phyloP scores from a whole-genome alignment of 2,329 filamentous ascomycete genomes.

The Cryphonectria carpinicola region DNA sequence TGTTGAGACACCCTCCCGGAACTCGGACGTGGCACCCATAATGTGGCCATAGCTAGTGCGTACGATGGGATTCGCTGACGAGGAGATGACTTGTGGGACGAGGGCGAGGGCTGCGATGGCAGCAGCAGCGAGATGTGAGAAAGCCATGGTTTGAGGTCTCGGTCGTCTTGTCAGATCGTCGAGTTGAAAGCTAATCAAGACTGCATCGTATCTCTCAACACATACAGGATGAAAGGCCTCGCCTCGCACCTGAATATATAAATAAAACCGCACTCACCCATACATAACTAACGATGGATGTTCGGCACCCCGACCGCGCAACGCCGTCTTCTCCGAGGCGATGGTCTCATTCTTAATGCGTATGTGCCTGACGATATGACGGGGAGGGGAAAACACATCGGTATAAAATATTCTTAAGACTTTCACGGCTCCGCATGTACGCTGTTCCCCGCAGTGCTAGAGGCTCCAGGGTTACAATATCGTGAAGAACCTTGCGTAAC shows the following conservation, averaged over 20 bases:
- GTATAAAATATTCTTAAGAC: not conserved
- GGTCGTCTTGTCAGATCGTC: not conserved
- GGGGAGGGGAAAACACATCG: not conserved
- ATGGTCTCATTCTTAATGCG: not conserved
- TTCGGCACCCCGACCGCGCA: not conserved
- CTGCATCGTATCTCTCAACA: not conserved
- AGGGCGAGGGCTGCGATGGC: constrained; percentile 8
- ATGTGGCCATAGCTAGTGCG: constrained; percentile 14
- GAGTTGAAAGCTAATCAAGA: not conserved
- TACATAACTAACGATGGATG: not conserved
- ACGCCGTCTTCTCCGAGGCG: constrained; percentile 1
- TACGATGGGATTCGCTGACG: not conserved
- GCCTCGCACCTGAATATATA: not conserved
- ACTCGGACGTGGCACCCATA: constrained; percentile 7
- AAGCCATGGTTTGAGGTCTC: not conserved
- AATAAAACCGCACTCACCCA: not conserved
- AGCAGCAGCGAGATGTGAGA: not conserved
- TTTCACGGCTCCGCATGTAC: not conserved
- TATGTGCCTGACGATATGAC: not conserved
- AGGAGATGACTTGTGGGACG: not conserved
- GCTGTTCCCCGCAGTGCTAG: not conserved
- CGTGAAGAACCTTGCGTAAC: not conserved
- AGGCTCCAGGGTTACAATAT: not conserved
- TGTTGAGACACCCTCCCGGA: constrained; percentile 8
- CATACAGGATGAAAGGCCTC: not conserved